Evolutionary conservation across 257 asterid genomes (phyloP), one percentile per base, ranked within the genome.

Genomic region (Lycium barbarum): DNA sequence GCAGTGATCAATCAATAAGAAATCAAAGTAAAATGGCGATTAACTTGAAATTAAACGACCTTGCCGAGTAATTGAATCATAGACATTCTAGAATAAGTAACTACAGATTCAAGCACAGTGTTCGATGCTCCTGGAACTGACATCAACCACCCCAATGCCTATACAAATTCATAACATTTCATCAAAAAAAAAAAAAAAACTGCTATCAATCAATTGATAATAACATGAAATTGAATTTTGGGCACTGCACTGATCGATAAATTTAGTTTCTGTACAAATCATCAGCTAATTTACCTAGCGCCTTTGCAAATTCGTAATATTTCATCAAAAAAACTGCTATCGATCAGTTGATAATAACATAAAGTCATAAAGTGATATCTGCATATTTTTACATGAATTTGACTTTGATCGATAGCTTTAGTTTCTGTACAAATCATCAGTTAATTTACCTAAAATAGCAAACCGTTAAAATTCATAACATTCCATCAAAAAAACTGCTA

Each of bases 101-200:
- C 94, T 35, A 90, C 91, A 0, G 94, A 85, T 91, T 96, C 99
- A 49, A 95, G 91, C 38, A 95, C 90, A 2, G 98, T 93, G 89
- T 89, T 95, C 11, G 98, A 92, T 80, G 98, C 99, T 86, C 98
- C 99, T 7, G 98, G 97, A 55, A 91, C 93, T n/a, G 98, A 93
- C 92, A 96, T 84, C 86, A 96, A 84, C 98, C 98, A 96, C 72
- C 98, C 98, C 80, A 95, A 88, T 51, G 97, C 98, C 99, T 96
- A 90, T 18, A 63, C 87, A 81, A 51, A 49, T 70, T 87, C 71
- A 43, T 83, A 70, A 84, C 0, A 89, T 85, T 86, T 87, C 86
- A 86, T 83, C 89, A 88, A 86, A 91, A 88, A 38, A 22, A 58
- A 6, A 53, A 26, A n/a, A n/a, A n/a, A n/a, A n/a, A n/a, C 12